Evolutionary conservation across 208 protist genomes (phyloP).

Genomic region (Leishmania tarentolae): DNA sequence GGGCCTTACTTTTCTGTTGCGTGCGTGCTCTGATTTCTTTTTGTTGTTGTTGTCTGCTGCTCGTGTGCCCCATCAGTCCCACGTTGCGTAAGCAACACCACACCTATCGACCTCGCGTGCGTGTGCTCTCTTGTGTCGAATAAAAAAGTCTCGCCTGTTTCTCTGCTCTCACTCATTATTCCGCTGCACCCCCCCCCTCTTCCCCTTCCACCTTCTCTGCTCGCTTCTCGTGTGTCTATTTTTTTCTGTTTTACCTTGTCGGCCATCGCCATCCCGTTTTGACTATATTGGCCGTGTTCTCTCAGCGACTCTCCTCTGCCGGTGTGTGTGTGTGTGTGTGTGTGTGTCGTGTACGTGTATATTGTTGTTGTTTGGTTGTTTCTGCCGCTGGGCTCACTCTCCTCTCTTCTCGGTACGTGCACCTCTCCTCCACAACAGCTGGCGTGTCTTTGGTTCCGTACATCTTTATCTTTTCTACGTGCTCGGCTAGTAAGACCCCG

Average conservation of each 20-base stretch:
- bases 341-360: neutral
- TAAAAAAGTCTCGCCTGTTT: neutral
- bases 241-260: conserved; percentile 15
- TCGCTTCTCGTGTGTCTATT: neutral
- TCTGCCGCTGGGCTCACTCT: neutral
- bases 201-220: neutral
- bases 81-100: neutral
- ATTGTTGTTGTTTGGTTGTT: neutral
- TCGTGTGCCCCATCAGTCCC: neutral
- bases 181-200: neutral
- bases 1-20: neutral
- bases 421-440: neutral
- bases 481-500: neutral
- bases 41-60: neutral
- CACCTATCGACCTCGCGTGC: neutral
- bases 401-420: neutral
- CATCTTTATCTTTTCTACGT: neutral
- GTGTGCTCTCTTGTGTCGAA: neutral
- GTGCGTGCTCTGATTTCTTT: neutral
- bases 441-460: neutral
- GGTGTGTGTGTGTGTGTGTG: neutral
- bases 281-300: neutral
- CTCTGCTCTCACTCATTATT: neutral
- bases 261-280: neutral
- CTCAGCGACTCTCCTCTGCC: neutral